These are phyloP conservation scores for Fusarium sp. DNA, from an alignment of 2,329 filamentous ascomycete species.

Conservation along the genomic window DNA sequence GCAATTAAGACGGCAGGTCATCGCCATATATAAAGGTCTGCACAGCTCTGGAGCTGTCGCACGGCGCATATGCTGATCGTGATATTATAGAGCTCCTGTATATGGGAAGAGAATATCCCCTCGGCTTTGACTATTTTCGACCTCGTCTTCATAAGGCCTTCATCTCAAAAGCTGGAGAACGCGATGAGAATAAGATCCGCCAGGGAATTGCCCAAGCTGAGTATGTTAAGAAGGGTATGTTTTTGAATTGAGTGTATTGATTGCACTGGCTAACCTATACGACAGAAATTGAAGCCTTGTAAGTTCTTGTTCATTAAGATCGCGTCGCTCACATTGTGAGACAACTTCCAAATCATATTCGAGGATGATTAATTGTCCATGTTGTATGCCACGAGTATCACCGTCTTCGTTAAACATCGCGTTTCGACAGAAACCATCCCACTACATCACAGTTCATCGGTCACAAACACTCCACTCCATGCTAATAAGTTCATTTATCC, in stretches of 20 bases:
- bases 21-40: constrained; percentile 87
- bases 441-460: not conserved
- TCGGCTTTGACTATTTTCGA: constrained; percentile 83
- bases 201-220: constrained; percentile 80
- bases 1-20: constrained; percentile 78
- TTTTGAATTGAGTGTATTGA: not conserved
- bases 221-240: constrained; percentile 89
- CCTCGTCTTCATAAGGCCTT: constrained; percentile 87
- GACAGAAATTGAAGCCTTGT: constrained; percentile 90
- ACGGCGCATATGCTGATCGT: not conserved
- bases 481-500: constrained; percentile 18
- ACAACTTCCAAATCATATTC: not conserved
- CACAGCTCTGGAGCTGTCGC: not conserved
- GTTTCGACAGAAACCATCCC: not conserved
- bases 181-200: constrained; percentile 78
- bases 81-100: constrained; percentile 75
- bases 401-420: not conserved
- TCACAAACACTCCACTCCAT: not conserved
- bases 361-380: not conserved
- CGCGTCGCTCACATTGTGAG: not conserved
- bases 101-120: constrained; percentile 85
- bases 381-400: not conserved
- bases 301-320: constrained; percentile 53
- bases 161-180: constrained; percentile 74
- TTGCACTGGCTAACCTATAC: not conserved